Conservation (phyloP, 2,329 filamentous ascomycete genomes). For the Hypoxylon sp. region DNA sequence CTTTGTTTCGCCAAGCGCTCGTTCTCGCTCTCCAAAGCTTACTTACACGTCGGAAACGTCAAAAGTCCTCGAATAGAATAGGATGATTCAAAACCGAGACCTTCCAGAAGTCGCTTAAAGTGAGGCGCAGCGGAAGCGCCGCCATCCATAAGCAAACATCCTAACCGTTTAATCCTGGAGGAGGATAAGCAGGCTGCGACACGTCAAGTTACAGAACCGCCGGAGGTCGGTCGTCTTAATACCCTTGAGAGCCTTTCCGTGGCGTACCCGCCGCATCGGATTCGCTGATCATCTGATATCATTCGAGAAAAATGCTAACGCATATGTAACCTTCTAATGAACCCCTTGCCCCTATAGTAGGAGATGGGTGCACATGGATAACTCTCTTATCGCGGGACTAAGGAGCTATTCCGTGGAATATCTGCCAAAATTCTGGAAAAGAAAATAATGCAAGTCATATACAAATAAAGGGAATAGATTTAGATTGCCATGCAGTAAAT, state of each 20-base stretch:
- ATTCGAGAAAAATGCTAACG: slow-evolving; percentile 13
- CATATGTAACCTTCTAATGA: neutral
- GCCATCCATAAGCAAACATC: neutral
- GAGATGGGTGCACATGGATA: neutral
- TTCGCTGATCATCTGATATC: slow-evolving; percentile 29
- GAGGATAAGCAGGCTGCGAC: slow-evolving; percentile 32
- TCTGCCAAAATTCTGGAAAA: neutral
- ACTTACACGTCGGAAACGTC: neutral
- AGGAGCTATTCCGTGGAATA: neutral
- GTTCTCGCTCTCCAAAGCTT: neutral
- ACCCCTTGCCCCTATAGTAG: neutral
- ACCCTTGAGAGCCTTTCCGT: slow-evolving; percentile 20
- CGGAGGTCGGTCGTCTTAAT: slow-evolving; percentile 22
- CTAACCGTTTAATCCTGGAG: slow-evolving; percentile 12
- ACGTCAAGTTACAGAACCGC: slow-evolving; percentile 32
- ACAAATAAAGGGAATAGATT: slow-evolving; percentile 36
- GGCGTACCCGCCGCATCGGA: slow-evolving; percentile 1
- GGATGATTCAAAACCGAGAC: neutral
- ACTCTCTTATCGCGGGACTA: neutral
- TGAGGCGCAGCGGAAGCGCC: slow-evolving; percentile 5
- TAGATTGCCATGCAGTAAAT: slow-evolving; percentile 42
- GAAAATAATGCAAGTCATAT: neutral
- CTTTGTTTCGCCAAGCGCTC: slow-evolving; percentile 6
- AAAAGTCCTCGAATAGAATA: slow-evolving; percentile 2
- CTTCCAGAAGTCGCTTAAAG: slow-evolving; percentile 14